Percentiles rank a stretch among this genome's conserved stretches.
These are phyloP conservation scores for Colletotrichum gigasporum DNA, from an alignment of 2,329 filamentous ascomycete genomes.

Conservation along the genomic window DNA sequence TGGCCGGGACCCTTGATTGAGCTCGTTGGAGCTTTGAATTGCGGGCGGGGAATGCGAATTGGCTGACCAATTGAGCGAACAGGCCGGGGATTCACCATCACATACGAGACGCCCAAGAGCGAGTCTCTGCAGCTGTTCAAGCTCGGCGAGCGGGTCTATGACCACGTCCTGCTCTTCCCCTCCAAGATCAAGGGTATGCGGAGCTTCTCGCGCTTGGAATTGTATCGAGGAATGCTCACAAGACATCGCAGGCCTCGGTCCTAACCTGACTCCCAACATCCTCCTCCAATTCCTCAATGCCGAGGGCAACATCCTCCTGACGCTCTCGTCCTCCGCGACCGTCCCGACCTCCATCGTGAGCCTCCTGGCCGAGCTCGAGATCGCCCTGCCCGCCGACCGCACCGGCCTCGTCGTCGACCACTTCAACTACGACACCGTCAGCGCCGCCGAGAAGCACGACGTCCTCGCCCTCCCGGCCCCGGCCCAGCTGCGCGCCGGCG, in stretches of 20 bases:
- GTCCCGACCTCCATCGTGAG: conserved; percentile 79
- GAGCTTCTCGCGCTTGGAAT: background rate
- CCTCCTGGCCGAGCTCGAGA: conserved; percentile 87
- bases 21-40: background rate
- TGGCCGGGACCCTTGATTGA: background rate
- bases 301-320: conserved; percentile 89
- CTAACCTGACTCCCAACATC: conserved; percentile 83
- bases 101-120: conserved; percentile 85
- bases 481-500: conserved; percentile 68
- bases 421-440: conserved; percentile 87
- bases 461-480: conserved; percentile 83
- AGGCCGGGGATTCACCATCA: conserved; percentile 86
- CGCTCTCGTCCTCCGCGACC: conserved; percentile 77
- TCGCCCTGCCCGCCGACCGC: conserved; percentile 86
- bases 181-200: conserved; percentile 84
- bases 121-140: conserved; percentile 81
- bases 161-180: conserved; percentile 90
- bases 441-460: conserved; percentile 85
- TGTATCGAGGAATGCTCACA: background rate
- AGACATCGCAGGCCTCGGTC: conserved; percentile 76
- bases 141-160: conserved; percentile 87
- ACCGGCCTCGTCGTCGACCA: conserved; percentile 91
- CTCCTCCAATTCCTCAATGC: conserved; percentile 93
- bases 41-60: conserved; percentile 18
- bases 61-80: conserved; percentile 35